Conservation (phyloP, 2,329 filamentous ascomycete genomes). For the Sclerotinia nivalis region DNA sequence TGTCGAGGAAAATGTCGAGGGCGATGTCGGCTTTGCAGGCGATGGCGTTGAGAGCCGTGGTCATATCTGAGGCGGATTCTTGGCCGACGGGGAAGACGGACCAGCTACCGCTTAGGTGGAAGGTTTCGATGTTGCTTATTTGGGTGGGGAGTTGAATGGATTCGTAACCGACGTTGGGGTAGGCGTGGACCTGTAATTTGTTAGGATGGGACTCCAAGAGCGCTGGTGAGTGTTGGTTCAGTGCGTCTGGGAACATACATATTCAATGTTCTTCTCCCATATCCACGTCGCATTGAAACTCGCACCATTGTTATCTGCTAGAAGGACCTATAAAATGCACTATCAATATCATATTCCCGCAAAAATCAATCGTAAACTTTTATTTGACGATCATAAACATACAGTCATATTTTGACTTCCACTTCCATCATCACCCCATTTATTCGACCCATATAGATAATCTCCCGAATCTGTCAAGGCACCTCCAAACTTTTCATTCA, state of each 20-base stretch:
- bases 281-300: slow-evolving; percentile 22
- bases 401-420: slow-evolving; percentile 23
- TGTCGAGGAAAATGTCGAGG: slow-evolving; percentile 21
- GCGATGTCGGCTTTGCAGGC: slow-evolving; percentile 22
- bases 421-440: slow-evolving; percentile 24
- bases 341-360: background rate
- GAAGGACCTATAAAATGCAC: background rate
- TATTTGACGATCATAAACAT: background rate
- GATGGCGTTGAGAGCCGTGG: background rate
- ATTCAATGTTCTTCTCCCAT: slow-evolving; percentile 18
- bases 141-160: slow-evolving; percentile 14
- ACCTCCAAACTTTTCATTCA: slow-evolving; percentile 17
- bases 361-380: background rate
- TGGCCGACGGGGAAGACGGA: background rate
- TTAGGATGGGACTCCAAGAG: background rate
- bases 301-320: slow-evolving; percentile 18
- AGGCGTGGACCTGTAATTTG: slow-evolving; percentile 13
- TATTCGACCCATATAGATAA: slow-evolving; percentile 17
- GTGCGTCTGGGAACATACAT: background rate
- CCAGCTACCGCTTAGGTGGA: slow-evolving; percentile 26
- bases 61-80: background rate
- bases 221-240: background rate
- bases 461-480: slow-evolving; percentile 5
- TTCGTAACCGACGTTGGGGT: slow-evolving; percentile 18
- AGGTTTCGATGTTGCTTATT: slow-evolving; percentile 23